A percentile compares a stretch with the other conserved stretches of the same genome.
phyloP scores from a whole-genome alignment of 2,329 filamentous ascomycete genomes.

The Dendrostoma leiphaemia region DNA sequence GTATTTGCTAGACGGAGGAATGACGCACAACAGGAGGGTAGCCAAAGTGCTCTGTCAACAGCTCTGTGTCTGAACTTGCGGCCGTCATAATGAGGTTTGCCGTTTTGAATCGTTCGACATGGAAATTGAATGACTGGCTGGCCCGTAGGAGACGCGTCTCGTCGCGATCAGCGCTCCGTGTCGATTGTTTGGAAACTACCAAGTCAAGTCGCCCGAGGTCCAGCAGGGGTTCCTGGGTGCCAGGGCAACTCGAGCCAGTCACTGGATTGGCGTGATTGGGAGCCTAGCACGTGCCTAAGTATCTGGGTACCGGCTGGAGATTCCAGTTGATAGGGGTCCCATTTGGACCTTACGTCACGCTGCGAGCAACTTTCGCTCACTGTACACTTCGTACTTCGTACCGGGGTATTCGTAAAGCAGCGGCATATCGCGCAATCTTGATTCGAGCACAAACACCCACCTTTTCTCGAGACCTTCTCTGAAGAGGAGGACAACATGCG shows the following conservation, averaged over 20 bases:
- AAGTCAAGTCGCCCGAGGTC: background rate
- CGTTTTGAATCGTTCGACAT: no score
- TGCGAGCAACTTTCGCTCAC: background rate
- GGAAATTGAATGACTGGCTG: background rate
- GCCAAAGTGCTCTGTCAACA: slow-evolving; percentile 93
- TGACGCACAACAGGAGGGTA: slow-evolving; percentile 82
- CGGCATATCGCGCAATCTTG: slow-evolving; percentile 1
- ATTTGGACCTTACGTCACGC: slow-evolving; percentile 8
- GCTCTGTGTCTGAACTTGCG: slow-evolving; percentile 51
- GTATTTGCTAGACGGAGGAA: background rate
- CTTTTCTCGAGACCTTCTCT: no score
- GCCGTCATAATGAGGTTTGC: slow-evolving; percentile 25
- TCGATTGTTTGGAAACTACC: slow-evolving; percentile 3
- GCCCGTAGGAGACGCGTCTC: slow-evolving; percentile 13
- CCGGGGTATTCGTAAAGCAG: background rate
- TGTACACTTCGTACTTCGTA: background rate
- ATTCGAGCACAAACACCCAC: background rate
- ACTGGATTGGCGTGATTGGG: no score
- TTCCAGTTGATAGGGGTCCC: slow-evolving; percentile 5
- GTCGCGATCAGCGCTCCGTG: slow-evolving; percentile 1
- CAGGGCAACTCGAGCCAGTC: background rate
- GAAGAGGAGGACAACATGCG: background rate
- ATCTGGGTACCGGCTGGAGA: background rate
- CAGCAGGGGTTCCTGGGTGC: background rate
- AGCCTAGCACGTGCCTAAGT: no score